A percentile compares a stretch with the other conserved stretches of the same genome.
Conservation (phyloP, 306 rosid genomes). For the Casuarina equisetifolia region DNA sequence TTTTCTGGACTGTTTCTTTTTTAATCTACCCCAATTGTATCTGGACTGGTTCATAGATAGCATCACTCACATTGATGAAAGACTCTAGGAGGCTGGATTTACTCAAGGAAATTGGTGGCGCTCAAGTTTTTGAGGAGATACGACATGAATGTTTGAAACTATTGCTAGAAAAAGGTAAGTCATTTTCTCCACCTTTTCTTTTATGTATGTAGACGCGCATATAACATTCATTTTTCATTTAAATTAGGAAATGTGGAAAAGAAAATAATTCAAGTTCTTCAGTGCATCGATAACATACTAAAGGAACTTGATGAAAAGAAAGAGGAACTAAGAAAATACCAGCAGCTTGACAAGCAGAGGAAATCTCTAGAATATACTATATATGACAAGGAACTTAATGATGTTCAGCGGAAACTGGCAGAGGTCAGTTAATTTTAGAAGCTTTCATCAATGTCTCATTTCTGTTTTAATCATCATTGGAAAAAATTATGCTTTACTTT, state of each 20-base stretch:
- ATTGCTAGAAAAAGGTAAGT: slow-evolving; percentile 93
- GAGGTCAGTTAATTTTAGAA: slow-evolving; percentile 58
- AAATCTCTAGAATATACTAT: slow-evolving; percentile 88
- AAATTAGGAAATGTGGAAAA: slow-evolving; percentile 76
- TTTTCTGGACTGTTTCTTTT: slow-evolving; percentile 7
- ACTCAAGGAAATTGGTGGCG: slow-evolving; percentile 96
- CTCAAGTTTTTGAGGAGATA: slow-evolving; percentile 95
- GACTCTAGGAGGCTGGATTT: slow-evolving; percentile 92
- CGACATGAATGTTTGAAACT: slow-evolving; percentile 95
- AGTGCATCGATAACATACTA: slow-evolving; percentile 91
- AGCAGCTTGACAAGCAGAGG: slow-evolving; percentile 90
- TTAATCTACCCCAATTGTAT: neutral
- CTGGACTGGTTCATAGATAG: slow-evolving; percentile 54
- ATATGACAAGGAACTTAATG: slow-evolving; percentile 83
- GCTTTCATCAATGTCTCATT: slow-evolving; percentile 1
- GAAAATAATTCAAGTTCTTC: slow-evolving; percentile 97
- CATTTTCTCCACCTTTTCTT: neutral
- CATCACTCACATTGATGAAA: slow-evolving; percentile 91
- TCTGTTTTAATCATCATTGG: neutral
- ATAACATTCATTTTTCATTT: slow-evolving; percentile 7
- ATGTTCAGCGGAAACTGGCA: slow-evolving; percentile 80
- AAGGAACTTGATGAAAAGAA: slow-evolving; percentile 95
- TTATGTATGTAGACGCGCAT: neutral
- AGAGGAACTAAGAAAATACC: slow-evolving; percentile 92
- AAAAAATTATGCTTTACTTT: neutral